Conservation (phyloP, 805 yeast genomes). For the Ogataea parapolymorpha region DNA sequence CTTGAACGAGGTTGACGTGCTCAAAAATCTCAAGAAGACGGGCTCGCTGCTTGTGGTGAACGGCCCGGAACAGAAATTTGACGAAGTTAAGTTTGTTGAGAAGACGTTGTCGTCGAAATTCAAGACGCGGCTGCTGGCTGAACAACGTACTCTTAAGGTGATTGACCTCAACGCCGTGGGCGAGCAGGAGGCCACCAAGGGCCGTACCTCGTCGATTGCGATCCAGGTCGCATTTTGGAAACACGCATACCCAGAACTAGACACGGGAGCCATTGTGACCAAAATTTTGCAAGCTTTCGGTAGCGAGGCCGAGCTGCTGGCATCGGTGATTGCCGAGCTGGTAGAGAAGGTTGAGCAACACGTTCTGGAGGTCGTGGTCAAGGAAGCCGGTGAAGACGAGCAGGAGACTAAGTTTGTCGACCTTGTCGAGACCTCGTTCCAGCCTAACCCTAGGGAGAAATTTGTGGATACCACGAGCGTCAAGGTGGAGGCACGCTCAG, state of each 20-base stretch:
- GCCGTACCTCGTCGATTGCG: constrained; percentile 71
- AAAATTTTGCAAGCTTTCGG: constrained; percentile 80
- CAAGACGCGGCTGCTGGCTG: constrained; percentile 51
- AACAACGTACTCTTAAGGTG: constrained; percentile 49
- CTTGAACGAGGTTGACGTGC: constrained; percentile 57
- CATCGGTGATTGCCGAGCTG: constrained; percentile 63
- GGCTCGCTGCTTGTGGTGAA: constrained; percentile 52
- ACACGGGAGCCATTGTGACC: constrained; percentile 62
- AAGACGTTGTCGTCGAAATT: constrained; percentile 51
- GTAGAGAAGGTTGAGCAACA: constrained; percentile 54
- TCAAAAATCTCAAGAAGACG: constrained; percentile 52
- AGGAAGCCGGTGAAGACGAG: constrained; percentile 29
- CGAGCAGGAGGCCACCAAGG: constrained; percentile 67
- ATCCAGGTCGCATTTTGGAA: constrained; percentile 81
- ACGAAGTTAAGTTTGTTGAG: constrained; percentile 44
- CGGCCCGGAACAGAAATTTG: constrained; percentile 36
- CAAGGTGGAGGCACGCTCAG: constrained; percentile 36
- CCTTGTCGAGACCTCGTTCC: constrained; percentile 62
- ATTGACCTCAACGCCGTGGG: constrained; percentile 63
- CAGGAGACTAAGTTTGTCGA: constrained; percentile 42
- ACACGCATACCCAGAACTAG: constrained; percentile 56
- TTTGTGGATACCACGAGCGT: constrained; percentile 41
- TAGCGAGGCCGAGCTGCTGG: constrained; percentile 73
- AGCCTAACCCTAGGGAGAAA: constrained; percentile 56
- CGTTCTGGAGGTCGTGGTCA: constrained; percentile 40